These are phyloP conservation scores for Gymnopilus dilepis DNA, from an alignment of 768 basidiomycete genomes.

Conservation along the genomic window DNA sequence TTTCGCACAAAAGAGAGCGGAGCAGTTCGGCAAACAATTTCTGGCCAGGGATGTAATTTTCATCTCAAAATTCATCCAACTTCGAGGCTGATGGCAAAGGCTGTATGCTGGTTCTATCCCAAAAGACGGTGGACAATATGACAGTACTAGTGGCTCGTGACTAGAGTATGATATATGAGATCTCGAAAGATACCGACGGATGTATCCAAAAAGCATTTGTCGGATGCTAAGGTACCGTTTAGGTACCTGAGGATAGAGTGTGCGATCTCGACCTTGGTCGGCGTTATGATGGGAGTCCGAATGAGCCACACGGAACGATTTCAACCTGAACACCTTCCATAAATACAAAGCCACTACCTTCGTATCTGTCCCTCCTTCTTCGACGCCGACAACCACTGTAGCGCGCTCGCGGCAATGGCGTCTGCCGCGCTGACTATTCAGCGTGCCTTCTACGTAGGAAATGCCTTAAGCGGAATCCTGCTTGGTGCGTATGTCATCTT, in stretches of 20 bases:
- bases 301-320: not conserved
- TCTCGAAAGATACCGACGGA: not conserved
- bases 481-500: not conserved
- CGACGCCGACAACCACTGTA: not conserved
- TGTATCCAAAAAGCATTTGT: not conserved
- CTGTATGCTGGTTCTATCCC: too few species aligned
- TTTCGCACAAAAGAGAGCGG: too few species aligned
- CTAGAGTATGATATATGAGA: not conserved
- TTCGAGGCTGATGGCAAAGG: too few species aligned
- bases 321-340: not conserved
- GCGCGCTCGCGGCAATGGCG: constrained; percentile 4
- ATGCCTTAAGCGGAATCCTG: constrained; percentile 10
- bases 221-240: not conserved
- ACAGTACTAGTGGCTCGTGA: too few species aligned
- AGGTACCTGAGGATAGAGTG: not conserved
- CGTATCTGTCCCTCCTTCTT: not conserved
- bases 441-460: constrained; percentile 17
- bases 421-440: constrained; percentile 3
- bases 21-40: too few species aligned
- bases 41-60: too few species aligned
- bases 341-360: not conserved
- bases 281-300: constrained; percentile 1
- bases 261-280: not conserved
- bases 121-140: too few species aligned
- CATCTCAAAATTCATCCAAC: too few species aligned